Percentiles rank a stretch among this genome's conserved stretches.
Conservation (phyloP, 2,329 filamentous ascomycete species). For the Proliferodiscus dingleyae region DNA sequence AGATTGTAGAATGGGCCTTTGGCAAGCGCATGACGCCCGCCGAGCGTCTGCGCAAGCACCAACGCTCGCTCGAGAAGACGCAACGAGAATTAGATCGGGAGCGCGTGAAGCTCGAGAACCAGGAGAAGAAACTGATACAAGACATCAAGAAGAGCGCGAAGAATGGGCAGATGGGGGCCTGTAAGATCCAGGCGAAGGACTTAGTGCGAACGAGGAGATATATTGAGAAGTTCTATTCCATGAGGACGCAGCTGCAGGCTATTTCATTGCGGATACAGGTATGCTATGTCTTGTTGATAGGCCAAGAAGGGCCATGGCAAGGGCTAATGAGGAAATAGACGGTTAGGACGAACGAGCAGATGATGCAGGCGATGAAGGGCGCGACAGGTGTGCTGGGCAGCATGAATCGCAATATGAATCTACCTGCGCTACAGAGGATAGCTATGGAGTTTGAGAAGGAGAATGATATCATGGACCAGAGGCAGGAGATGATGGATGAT, state of each 20-base stretch:
- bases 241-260: constrained; percentile 95
- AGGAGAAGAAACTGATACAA: constrained; percentile 92
- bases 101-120: constrained; percentile 91
- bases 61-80: constrained; percentile 93
- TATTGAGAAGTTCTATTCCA: constrained; percentile 96
- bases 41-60: constrained; percentile 86
- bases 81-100: constrained; percentile 95
- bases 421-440: constrained; percentile 90
- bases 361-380: constrained; percentile 99
- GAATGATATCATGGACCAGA: constrained; percentile 98
- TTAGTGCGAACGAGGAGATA: constrained; percentile 89
- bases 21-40: constrained; percentile 98
- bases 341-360: constrained; percentile 96
- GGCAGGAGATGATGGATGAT: constrained; percentile 99
- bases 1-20: constrained; percentile 99
- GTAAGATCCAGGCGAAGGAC: constrained; percentile 98
- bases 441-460: constrained; percentile 99
- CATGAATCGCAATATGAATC: constrained; percentile 98
- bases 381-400: constrained; percentile 87
- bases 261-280: constrained; percentile 94
- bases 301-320: neutral
- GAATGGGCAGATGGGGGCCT: constrained; percentile 96
- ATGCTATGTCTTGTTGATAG: constrained; percentile 15
- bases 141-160: constrained; percentile 99
- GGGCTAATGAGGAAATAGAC: constrained; percentile 54